phyloP scores from a whole-genome alignment of 2,329 filamentous ascomycete genomes.

The Talaromyces piceae region DNA sequence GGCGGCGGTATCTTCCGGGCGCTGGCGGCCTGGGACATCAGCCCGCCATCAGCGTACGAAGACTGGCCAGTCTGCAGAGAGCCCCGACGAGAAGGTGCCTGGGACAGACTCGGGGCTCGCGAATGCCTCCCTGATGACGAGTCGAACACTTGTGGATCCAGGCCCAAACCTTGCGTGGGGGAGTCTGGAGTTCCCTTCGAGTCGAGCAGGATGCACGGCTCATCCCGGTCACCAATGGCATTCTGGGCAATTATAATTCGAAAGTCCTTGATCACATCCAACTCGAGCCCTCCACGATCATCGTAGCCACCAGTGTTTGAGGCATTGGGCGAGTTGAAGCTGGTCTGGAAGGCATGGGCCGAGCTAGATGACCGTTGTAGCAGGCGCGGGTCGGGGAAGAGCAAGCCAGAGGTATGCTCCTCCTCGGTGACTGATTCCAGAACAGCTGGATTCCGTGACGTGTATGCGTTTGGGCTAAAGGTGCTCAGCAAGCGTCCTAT shows the following conservation, averaged over 20 bases:
- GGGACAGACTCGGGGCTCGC: slow-evolving; percentile 32
- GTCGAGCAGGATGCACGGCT: slow-evolving; percentile 39
- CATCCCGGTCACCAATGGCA: slow-evolving; percentile 41
- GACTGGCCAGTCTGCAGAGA: slow-evolving; percentile 24
- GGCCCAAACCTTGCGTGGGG: slow-evolving; percentile 25
- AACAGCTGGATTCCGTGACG: slow-evolving; percentile 28
- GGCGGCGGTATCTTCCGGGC: slow-evolving; percentile 24
- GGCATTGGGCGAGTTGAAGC: slow-evolving; percentile 37
- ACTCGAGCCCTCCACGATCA: slow-evolving; percentile 39
- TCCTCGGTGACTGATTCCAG: slow-evolving; percentile 44
- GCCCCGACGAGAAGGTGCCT: slow-evolving; percentile 24
- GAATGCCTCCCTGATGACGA: slow-evolving; percentile 25
- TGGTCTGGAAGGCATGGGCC: slow-evolving; percentile 35
- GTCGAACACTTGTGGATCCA: slow-evolving; percentile 28
- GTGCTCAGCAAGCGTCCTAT: slow-evolving; percentile 38
- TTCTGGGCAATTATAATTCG: slow-evolving; percentile 43
- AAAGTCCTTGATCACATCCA: slow-evolving; percentile 39
- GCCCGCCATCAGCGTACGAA: slow-evolving; percentile 26
- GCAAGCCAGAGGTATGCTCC: slow-evolving; percentile 41
- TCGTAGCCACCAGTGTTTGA: slow-evolving; percentile 38
- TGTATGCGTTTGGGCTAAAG: slow-evolving; percentile 34
- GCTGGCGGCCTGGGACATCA: slow-evolving; percentile 23
- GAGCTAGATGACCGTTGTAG: slow-evolving; percentile 35
- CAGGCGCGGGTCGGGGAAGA: slow-evolving; percentile 40
- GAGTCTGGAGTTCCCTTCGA: slow-evolving; percentile 26